Percentiles rank a stretch among this genome's conserved stretches.
Evolutionary conservation across 371 early-diverging fungal species (phyloP).

Genomic region (Mucor lusitanicus): DNA sequence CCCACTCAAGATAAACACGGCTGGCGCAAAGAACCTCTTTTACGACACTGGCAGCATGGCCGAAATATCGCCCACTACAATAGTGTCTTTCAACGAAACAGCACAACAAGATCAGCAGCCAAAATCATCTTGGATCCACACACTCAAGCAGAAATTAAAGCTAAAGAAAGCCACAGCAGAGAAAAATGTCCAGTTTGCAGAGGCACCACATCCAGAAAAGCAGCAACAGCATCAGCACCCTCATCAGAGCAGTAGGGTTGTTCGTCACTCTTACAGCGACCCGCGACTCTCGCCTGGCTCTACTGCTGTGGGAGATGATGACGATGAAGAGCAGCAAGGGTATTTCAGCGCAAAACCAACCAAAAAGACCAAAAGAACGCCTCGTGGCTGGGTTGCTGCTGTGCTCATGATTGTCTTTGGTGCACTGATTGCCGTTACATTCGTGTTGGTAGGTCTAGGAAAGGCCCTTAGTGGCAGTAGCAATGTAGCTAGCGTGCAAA

Average conservation of each 20-base stretch:
- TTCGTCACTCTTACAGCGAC: conserved; percentile 9
- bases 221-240: not conserved
- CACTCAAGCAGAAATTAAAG: not conserved
- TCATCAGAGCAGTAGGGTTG: not conserved
- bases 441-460: conserved; percentile 19
- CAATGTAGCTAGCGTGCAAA: not conserved
- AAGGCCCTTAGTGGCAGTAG: conserved; percentile 1
- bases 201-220: not conserved
- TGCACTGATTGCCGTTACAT: conserved; percentile 14
- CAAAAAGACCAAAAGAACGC: not conserved
- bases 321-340: conserved; percentile 6
- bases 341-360: not conserved
- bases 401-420: conserved; percentile 22
- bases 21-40: not conserved
- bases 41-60: conserved; percentile 8
- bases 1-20: not conserved
- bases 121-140: not conserved
- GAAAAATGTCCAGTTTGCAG: not conserved
- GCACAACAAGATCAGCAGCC: not conserved
- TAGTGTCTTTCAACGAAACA: not conserved
- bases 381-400: conserved; percentile 9
- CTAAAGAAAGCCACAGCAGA: not conserved
- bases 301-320: conserved; percentile 18
- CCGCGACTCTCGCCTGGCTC: conserved; percentile 19
- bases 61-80: not conserved